Evolutionary conservation across 2,329 filamentous ascomycete genomes (phyloP).

Genomic region (Paramyrothecium roridum): DNA sequence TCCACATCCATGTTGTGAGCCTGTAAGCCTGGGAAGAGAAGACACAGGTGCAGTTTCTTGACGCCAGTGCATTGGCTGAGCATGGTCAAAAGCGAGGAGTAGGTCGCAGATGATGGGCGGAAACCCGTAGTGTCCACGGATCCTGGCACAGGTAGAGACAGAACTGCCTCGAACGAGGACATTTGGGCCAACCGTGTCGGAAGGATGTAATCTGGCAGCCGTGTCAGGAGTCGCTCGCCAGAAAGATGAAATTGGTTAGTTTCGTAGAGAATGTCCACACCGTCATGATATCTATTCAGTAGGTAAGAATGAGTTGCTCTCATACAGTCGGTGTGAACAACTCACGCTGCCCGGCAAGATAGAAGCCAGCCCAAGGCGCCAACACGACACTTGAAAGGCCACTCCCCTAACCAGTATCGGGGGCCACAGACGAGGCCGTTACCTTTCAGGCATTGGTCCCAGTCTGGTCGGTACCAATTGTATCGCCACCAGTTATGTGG

Average conservation of each 20-base stretch:
- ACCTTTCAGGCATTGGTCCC: neutral
- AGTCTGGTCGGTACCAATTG: neutral
- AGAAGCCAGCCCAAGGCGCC: conserved; percentile 8
- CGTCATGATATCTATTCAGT: conserved; percentile 7
- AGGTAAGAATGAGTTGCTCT: neutral
- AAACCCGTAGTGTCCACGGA: neutral
- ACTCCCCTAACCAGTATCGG: neutral
- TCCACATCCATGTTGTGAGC: neutral
- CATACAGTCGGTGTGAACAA: neutral
- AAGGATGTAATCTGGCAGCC: conserved; percentile 2
- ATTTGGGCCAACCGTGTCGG: conserved; percentile 2
- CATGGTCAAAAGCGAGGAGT: neutral
- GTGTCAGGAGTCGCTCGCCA: conserved; percentile 1
- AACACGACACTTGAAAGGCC: conserved; percentile 3
- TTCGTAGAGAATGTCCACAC: conserved; percentile 7
- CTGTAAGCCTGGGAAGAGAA: neutral
- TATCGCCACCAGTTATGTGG: neutral
- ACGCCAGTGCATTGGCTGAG: neutral
- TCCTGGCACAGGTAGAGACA: neutral
- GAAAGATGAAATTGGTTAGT: conserved; percentile 10
- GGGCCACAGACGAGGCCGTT: neutral
- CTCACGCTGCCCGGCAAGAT: conserved; percentile 6
- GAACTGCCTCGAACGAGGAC: conserved; percentile 2
- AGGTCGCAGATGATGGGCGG: neutral
- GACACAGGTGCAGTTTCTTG: neutral